phyloP scores from a whole-genome alignment of 768 basidiomycete genomes.

The Russula abietina region DNA sequence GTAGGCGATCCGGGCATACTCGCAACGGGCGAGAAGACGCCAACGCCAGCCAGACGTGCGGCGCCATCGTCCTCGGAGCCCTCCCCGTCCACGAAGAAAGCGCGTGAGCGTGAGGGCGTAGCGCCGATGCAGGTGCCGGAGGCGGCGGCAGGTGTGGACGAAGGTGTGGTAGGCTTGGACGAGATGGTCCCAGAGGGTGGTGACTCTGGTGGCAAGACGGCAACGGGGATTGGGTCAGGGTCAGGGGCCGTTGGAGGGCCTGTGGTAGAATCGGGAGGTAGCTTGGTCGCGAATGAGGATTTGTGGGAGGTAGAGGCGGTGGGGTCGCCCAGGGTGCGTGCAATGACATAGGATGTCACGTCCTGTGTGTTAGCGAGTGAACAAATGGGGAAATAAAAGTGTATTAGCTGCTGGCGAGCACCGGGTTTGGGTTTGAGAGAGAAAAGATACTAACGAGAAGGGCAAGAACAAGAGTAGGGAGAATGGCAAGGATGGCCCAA shows the following conservation, averaged over 20 bases:
- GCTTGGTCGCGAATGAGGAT: constrained; percentile 9
- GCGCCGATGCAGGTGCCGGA: constrained; percentile 5
- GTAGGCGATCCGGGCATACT: constrained; percentile 64
- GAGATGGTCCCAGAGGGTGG: not conserved
- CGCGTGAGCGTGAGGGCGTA: constrained; percentile 17
- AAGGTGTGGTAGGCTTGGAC: not conserved
- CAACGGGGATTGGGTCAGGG: not conserved
- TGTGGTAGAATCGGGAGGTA: constrained; percentile 6
- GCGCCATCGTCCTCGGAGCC: constrained; percentile 18
- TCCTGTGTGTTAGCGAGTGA: constrained; percentile 44
- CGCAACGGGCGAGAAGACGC: constrained; percentile 64
- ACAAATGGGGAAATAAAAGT: not conserved
- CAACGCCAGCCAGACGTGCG: constrained; percentile 53
- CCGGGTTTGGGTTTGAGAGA: no score
- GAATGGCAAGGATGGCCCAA: constrained; percentile 47
- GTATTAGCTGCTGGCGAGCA: no score
- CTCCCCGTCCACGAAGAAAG: constrained; percentile 2
- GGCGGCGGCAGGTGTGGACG: not conserved
- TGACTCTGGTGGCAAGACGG: not conserved
- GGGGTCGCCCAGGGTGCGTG: constrained; percentile 69
- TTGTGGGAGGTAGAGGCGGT: constrained; percentile 68
- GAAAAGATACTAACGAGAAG: constrained; percentile 47
- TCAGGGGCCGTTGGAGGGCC: not conserved
- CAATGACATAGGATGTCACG: constrained; percentile 74
- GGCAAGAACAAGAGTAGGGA: constrained; percentile 53